These are phyloP conservation scores for Pestalotiopsis sp. DNA, from an alignment of 2,329 filamentous ascomycete species.

Conservation along the genomic window DNA sequence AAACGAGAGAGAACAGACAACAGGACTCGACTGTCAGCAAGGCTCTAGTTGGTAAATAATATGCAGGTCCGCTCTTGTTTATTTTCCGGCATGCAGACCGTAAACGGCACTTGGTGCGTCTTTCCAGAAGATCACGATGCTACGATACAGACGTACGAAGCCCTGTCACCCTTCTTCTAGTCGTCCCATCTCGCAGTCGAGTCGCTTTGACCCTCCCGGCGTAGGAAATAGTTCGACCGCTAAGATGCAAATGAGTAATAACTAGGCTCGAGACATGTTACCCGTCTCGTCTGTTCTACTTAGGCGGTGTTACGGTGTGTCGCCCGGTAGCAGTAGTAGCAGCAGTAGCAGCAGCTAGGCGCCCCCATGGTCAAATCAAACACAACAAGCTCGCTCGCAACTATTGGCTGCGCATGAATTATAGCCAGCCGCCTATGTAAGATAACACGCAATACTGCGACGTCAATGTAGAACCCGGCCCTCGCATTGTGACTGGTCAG, in stretches of 20 bases:
- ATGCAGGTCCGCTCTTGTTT: slow-evolving; percentile 5
- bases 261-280: background rate
- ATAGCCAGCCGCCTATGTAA: background rate
- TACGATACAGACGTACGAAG: background rate
- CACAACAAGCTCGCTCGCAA: background rate
- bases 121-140: background rate
- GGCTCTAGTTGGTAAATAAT: background rate
- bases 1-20: background rate
- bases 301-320: background rate
- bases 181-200: background rate
- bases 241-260: background rate
- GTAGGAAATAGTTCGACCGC: background rate
- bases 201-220: background rate
- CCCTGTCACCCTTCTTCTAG: background rate
- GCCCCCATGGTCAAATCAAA: background rate
- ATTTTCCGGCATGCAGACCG: background rate
- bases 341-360: background rate
- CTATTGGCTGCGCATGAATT: slow-evolving; percentile 1
- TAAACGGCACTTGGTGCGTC: background rate
- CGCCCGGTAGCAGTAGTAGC: background rate
- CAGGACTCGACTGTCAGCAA: background rate
- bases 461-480: background rate
- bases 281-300: background rate
- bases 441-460: background rate
- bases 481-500: background rate